Evolutionary conservation across 139 green algal genomes (phyloP).

Genomic region (Chlorella sp.): DNA sequence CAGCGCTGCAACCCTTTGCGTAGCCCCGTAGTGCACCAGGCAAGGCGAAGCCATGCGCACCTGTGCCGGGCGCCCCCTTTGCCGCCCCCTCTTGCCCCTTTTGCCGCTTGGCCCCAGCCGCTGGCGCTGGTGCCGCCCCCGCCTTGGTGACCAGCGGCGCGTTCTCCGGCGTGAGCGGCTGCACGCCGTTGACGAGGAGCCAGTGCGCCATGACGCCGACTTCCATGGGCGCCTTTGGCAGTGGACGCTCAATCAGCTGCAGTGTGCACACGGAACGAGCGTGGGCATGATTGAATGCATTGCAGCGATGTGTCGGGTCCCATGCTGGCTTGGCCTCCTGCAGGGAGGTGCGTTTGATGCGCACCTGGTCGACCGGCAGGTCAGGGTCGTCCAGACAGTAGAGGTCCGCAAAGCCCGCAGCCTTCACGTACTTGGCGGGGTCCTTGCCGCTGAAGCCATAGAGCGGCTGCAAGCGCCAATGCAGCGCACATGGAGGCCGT

Average conservation of each 20-base stretch:
- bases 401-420: conserved; percentile 62
- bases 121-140: not conserved
- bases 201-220: conserved; percentile 76
- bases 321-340: too few species aligned
- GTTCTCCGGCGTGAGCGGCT: conserved; percentile 88
- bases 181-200: conserved; percentile 84
- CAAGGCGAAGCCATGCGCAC: too few species aligned
- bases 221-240: conserved; percentile 70
- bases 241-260: conserved; percentile 51
- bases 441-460: conserved; percentile 72
- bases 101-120: too few species aligned
- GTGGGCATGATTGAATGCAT: too few species aligned
- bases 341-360: not conserved
- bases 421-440: conserved; percentile 54
- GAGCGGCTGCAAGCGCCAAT: conserved; percentile 45
- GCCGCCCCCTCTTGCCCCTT: too few species aligned
- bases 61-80: too few species aligned
- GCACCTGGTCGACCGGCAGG: conserved; percentile 47
- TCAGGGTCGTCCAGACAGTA: conserved; percentile 62
- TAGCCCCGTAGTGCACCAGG: too few species aligned
- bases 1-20: too few species aligned
- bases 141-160: conserved; percentile 17
- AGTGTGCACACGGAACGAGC: too few species aligned
- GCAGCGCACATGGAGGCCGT: not conserved
- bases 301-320: too few species aligned